Percentiles rank a stretch among this genome's conserved stretches.
Conservation (phyloP, 1,284 basidiomycete species). For the Cutaneotrichosporon curvatum region DNA sequence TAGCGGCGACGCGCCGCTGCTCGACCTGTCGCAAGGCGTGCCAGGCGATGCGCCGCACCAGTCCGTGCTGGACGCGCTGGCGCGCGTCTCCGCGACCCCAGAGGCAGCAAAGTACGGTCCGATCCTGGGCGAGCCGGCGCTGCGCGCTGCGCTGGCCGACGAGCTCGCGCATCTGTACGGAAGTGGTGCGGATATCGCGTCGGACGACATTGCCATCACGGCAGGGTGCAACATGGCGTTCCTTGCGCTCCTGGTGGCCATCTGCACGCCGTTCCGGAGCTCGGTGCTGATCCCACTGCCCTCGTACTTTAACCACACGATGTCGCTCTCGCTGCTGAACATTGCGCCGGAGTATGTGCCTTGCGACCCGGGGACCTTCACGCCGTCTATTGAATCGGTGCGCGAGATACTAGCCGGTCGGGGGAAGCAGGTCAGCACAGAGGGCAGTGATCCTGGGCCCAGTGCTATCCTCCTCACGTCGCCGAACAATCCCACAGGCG, state of each 20-base stretch:
- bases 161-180: slow-evolving; percentile 51
- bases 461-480: slow-evolving; percentile 64
- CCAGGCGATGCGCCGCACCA: slow-evolving; percentile 61
- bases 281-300: slow-evolving; percentile 70
- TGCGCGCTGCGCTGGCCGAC: slow-evolving; percentile 56
- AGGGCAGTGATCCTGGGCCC: too few species aligned
- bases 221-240: slow-evolving; percentile 48
- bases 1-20: slow-evolving; percentile 49
- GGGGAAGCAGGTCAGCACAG: not conserved
- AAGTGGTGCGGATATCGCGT: too few species aligned
- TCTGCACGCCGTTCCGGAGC: slow-evolving; percentile 64
- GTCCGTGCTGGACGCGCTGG: slow-evolving; percentile 53
- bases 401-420: slow-evolving; percentile 19
- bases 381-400: slow-evolving; percentile 50
- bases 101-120: slow-evolving; percentile 56
- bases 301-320: slow-evolving; percentile 77
- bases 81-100: slow-evolving; percentile 49
- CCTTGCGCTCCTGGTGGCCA: slow-evolving; percentile 42
- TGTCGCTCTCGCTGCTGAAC: slow-evolving; percentile 63
- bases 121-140: slow-evolving; percentile 57
- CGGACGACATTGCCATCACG: slow-evolving; percentile 26
- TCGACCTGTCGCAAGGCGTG: slow-evolving; percentile 68
- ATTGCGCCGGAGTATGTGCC: slow-evolving; percentile 59
- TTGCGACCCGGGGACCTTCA: slow-evolving; percentile 56
- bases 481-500: slow-evolving; percentile 61